Conservation (phyloP, 1,139 yeast genomes). For the Yamadazyma siamensis region DNA sequence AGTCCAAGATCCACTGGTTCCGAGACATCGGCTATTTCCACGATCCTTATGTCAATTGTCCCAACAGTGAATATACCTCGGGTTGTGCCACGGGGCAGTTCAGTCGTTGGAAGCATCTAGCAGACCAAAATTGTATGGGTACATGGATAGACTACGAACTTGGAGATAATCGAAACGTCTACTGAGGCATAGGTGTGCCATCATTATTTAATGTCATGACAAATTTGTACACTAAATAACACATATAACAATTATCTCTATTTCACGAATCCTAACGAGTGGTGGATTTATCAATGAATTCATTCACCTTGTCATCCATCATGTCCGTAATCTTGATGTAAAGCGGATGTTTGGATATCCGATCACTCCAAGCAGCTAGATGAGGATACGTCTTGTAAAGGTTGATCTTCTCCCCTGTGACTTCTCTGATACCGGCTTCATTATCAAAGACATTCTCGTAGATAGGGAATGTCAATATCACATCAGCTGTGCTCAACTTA, state of each 20-base stretch:
- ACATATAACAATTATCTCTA: too few species aligned
- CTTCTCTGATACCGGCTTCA: conserved; percentile 31
- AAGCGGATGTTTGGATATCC: conserved; percentile 29
- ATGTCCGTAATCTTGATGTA: conserved; percentile 26
- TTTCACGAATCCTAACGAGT: too few species aligned
- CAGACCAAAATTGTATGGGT: conserved; percentile 69
- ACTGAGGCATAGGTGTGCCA: conserved; percentile 1
- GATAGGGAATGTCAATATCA: conserved; percentile 47
- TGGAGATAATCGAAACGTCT: conserved; percentile 28
- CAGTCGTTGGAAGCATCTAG: conserved; percentile 34
- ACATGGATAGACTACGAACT: conserved; percentile 68
- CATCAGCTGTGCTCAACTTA: conserved; percentile 57
- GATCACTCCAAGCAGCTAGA: conserved; percentile 35
- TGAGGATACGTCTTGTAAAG: conserved; percentile 26
- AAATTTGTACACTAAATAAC: too few species aligned
- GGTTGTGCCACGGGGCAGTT: conserved; percentile 30
- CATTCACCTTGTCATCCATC: conserved; percentile 27
- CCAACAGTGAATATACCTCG: conserved; percentile 35
- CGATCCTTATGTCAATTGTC: conserved; percentile 74
- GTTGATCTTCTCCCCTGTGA: conserved; percentile 33
- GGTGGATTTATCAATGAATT: conserved; percentile 10
- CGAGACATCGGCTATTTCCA: conserved; percentile 81
- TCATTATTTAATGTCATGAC: background rate
- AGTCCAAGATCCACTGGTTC: conserved; percentile 75
- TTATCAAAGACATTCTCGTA: conserved; percentile 43